These are phyloP conservation scores for Phellopilus nigrolimitatus DNA, from an alignment of 1,284 basidiomycete species.

Conservation along the genomic window DNA sequence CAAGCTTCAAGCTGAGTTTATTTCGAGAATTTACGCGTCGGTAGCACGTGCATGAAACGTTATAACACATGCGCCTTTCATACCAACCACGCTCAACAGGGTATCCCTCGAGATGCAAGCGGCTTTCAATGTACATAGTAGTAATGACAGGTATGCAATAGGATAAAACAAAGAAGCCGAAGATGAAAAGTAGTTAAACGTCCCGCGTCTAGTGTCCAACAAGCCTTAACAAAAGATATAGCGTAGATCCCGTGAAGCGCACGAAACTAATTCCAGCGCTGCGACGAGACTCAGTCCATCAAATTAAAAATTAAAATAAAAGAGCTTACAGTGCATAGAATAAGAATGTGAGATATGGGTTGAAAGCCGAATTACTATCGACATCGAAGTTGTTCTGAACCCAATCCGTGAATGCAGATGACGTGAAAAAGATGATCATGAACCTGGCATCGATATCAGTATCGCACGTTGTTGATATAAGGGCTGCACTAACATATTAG, in stretches of 20 bases:
- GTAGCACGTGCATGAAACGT: too few species aligned
- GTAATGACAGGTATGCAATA: too few species aligned
- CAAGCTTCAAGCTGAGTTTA: too few species aligned
- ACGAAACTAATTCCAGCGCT: conserved; percentile 76
- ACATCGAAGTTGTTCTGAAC: conserved; percentile 47
- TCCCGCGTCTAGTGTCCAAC: conserved; percentile 41
- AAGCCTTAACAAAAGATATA: conserved; percentile 75
- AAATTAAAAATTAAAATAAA: background rate
- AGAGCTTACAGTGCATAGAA: conserved; percentile 70
- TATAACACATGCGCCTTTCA: too few species aligned
- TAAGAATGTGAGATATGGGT: conserved; percentile 81
- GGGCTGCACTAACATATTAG: conserved; percentile 63
- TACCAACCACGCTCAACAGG: too few species aligned
- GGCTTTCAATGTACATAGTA: too few species aligned
- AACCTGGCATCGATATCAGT: conserved; percentile 36
- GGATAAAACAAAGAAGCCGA: background rate
- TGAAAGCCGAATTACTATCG: conserved; percentile 55
- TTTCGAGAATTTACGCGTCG: too few species aligned
- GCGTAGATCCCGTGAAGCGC: conserved; percentile 71
- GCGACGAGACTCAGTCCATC: conserved; percentile 20
- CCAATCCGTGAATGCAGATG: conserved; percentile 65
- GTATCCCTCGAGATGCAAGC: too few species aligned
- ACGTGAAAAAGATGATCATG: conserved; percentile 82
- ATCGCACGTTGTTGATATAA: conserved; percentile 18
- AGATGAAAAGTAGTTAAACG: conserved; percentile 3